A percentile compares a stretch with the other conserved stretches of the same genome.
phyloP scores from a whole-genome alignment of 2,329 filamentous ascomycete species.

The Thermothelomyces thermophilus region DNA sequence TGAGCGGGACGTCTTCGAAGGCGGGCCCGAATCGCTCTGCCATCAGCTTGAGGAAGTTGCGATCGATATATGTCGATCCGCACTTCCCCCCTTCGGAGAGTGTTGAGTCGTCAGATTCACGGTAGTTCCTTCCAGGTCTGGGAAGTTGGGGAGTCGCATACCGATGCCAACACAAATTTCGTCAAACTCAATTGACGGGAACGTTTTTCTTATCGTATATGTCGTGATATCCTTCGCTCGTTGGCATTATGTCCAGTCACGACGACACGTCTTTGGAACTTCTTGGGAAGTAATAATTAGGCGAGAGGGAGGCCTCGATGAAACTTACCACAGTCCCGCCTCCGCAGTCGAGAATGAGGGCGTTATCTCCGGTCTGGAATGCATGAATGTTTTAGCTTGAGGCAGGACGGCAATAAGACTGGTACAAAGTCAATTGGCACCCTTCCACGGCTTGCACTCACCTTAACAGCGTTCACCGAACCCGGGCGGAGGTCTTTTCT shows the following conservation, averaged over 20 bases:
- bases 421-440: too few relatives aligned
- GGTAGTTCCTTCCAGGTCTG: background rate
- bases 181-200: constrained; percentile 1
- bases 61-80: constrained; percentile 1
- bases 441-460: background rate
- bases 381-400: too few relatives aligned
- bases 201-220: background rate
- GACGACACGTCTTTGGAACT: background rate
- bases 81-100: background rate
- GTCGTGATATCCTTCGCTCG: background rate
- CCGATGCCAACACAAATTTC: background rate
- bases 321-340: constrained; percentile 1
- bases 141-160: background rate
- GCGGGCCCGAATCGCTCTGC: background rate
- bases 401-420: too few relatives aligned
- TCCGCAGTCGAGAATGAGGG: constrained; percentile 4
- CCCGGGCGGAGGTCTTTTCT: background rate
- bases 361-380: background rate
- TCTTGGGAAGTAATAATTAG: background rate
- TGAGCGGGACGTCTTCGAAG: background rate
- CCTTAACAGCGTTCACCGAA: background rate
- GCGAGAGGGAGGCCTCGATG: background rate
- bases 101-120: background rate
- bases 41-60: constrained; percentile 1
- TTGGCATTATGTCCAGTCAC: background rate